A percentile compares a stretch with the other conserved stretches of the same genome.
Evolutionary conservation across 2,329 filamentous ascomycete genomes (phyloP).

Genomic region (Venturia nashicola): DNA sequence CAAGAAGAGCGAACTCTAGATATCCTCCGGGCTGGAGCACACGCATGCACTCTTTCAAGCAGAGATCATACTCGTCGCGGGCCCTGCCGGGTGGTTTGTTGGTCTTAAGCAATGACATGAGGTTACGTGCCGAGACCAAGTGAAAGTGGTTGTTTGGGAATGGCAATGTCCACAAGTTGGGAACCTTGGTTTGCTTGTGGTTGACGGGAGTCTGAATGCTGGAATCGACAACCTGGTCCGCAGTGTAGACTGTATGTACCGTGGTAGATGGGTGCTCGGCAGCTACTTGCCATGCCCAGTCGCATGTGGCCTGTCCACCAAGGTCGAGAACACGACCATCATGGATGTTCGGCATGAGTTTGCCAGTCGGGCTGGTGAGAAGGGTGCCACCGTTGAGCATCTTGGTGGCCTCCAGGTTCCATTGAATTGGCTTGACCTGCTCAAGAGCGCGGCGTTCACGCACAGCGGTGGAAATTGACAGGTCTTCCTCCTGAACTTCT

Average conservation of each 20-base stretch:
- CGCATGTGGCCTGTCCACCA: slow-evolving; percentile 70
- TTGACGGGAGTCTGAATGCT: slow-evolving; percentile 64
- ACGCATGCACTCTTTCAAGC: slow-evolving; percentile 74
- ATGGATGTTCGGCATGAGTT: slow-evolving; percentile 41
- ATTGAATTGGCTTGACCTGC: slow-evolving; percentile 50
- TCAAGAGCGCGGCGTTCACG: slow-evolving; percentile 70
- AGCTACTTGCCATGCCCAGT: slow-evolving; percentile 94
- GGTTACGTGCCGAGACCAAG: slow-evolving; percentile 75
- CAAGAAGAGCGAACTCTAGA: slow-evolving; percentile 80
- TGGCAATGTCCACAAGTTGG: slow-evolving; percentile 66
- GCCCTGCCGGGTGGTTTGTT: slow-evolving; percentile 24
- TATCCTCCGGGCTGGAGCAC: slow-evolving; percentile 88
- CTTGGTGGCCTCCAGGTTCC: slow-evolving; percentile 50
- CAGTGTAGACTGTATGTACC: slow-evolving; percentile 73
- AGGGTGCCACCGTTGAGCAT: slow-evolving; percentile 49
- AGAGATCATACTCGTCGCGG: slow-evolving; percentile 74
- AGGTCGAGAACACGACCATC: slow-evolving; percentile 69
- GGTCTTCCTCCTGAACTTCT: slow-evolving; percentile 31
- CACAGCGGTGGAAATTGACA: slow-evolving; percentile 40
- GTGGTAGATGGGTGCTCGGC: slow-evolving; percentile 74
- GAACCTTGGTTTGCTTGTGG: slow-evolving; percentile 70
- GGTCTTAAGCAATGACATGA: slow-evolving; percentile 71
- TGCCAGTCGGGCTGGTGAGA: slow-evolving; percentile 42
- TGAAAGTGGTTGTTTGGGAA: slow-evolving; percentile 84
- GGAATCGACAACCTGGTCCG: slow-evolving; percentile 23